Evolutionary conservation across 768 basidiomycete genomes (phyloP), one percentile per base, ranked within the genome.

Genomic region (Phaeotremella fagi): DNA sequence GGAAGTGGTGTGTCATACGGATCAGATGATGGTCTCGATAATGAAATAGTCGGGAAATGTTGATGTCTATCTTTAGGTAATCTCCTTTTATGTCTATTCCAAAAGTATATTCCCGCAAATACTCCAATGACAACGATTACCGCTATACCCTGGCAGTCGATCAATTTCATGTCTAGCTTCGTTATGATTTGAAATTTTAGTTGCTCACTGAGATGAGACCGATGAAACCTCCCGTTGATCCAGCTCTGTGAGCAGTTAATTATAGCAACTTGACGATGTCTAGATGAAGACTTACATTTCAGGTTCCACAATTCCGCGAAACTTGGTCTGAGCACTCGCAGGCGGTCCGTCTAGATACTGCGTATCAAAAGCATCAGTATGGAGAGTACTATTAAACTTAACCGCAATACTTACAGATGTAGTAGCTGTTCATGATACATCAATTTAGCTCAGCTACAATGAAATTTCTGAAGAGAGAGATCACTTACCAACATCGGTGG

Each of bases 161-260:
- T 3, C 29, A 12, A 23, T n/a, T n/a, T n/a, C n/a, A n/a, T n/a
- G n/a, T n/a, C 18, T 3, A 35, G 7, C 24, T 15, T 22, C 7
- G 18, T 45, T 3, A 26, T 12, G 6, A 15, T 25, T 31, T n/a
- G 14, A 9, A 29, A 23, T 28, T 31, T 35, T 18, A 23, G 4
- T 4, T 5, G 29, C 55, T 46, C n/a, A 57, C 55, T 3, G 55
- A 50, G 44, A 57, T 57, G 35, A 57, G 22, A 9, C 55, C 55
- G 23, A 57, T 52, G 31, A 57, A 57, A 20, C 55, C 55, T 4
- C 55, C 55, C 20, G 55, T 52, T 18, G 55, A 57, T 3, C 55
- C 55, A 15, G 55, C 55, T 25, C 55, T 57, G 25, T 6, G 22
- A 12, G 11, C 18, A 49, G 41, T 41, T 18, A 23, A 3, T 12